A percentile compares a stretch with the other conserved stretches of the same genome.
Evolutionary conservation across 139 green algal species (phyloP).

Genomic region (Ulvella scutata): DNA sequence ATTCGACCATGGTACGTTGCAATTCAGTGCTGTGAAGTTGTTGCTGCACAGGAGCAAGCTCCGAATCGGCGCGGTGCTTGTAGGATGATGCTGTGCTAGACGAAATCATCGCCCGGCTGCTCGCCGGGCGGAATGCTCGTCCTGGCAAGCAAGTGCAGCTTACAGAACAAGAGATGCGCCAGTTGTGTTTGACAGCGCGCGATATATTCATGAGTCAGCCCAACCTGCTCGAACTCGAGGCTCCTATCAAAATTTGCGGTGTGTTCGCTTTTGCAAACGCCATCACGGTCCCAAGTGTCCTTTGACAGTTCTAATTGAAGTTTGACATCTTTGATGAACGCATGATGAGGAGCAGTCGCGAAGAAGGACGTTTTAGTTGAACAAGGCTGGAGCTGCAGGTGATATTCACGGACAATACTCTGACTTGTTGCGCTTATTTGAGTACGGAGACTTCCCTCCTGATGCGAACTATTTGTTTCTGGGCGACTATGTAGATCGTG

Average conservation of each 20-base stretch:
- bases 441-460: slow-evolving; percentile 96
- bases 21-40: not conserved
- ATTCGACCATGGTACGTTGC: not conserved
- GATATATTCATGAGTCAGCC: slow-evolving; percentile 94
- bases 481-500: slow-evolving; percentile 97
- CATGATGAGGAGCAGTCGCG: not conserved
- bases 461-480: slow-evolving; percentile 99
- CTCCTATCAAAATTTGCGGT: slow-evolving; percentile 99
- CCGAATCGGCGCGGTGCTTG: not conserved
- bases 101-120: slow-evolving; percentile 83
- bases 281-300: no score
- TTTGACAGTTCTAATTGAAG: no score
- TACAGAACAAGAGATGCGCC: slow-evolving; percentile 79
- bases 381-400: slow-evolving; percentile 25
- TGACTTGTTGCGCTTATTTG: slow-evolving; percentile 93
- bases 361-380: no score
- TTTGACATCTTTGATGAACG: not conserved
- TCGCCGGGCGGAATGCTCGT: slow-evolving; percentile 69
- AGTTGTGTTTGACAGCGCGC: slow-evolving; percentile 81
- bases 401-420: slow-evolving; percentile 99
- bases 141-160: slow-evolving; percentile 92
- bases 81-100: slow-evolving; percentile 57
- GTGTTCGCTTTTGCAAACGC: slow-evolving; percentile 10
- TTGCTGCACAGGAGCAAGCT: not conserved
- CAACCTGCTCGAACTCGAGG: slow-evolving; percentile 95